Base-by-base conservation (phyloP, 2,329 filamentous ascomycete species). In the Penicillium sp. region DNA sequence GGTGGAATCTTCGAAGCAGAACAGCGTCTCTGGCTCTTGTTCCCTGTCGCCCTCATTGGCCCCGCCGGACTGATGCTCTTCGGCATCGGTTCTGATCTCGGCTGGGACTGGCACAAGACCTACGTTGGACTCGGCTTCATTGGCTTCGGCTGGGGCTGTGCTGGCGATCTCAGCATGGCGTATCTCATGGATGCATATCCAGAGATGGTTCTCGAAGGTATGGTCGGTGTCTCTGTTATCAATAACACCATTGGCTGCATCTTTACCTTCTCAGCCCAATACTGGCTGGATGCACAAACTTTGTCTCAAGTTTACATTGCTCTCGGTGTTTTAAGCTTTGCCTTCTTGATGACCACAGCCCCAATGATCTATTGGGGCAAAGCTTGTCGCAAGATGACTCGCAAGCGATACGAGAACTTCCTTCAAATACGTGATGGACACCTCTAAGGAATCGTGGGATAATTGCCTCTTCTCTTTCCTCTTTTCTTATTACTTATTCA, bases 121-220 rank as follows among this genome's bases (percentile, higher is more conserved):
- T 84, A 84, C 49, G 70, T 84, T 13, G 81, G 79, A 1, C 68
- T 84, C 0, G 81, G 78, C 3, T 77, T 83, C 57, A 83, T 83
- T 26, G 81, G 81, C 4, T 84, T 84, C 49, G 81, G 81, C 2
- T 84, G 81, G 66, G 81, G 81, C 7, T 83, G 81, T 46, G 80
- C 80, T 2, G 81, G 81, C 6, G 81, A 84, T 65, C 63, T 84
- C 52, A 74, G 76, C 49, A 76, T 81, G 72, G 78, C 80, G 0
- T 83, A 83, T 53, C 68, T 82, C 4, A 79, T 80, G 58, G 81
- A 83, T 53, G 77, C 76, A 3, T 83, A 83, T 52, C 79, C 80
- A 0, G 80, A 81, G 31, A 81, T 81, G 74, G 76, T 83, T 6
- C 67, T 83, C 2, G 80, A 83, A 58, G 81, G 81, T 26, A 83